Base-by-base conservation (phyloP, 106 monocot species). In the Acorus gramineus region DNA sequence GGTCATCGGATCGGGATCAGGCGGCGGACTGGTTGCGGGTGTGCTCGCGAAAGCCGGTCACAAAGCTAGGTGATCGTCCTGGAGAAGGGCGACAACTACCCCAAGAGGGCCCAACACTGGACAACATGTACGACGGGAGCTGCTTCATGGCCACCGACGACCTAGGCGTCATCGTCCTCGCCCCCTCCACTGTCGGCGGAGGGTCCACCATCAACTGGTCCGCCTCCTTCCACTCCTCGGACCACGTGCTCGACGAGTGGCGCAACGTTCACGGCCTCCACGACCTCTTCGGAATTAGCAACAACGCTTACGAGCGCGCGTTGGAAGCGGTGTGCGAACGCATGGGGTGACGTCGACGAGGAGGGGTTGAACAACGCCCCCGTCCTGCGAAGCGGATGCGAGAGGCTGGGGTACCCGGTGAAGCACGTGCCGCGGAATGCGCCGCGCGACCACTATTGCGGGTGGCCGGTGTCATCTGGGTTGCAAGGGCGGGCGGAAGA, bases 401-500 rank as follows among this genome's bases (percentile, higher is more conserved):
- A n/a, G 2, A 73, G 77, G 65, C 69, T 92, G n/a, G 87, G 87
- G 6, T 82, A 82, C 44, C 69, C 65, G 0, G 87, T 87, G 7
- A 7, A 53, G 3, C 60, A 67, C 70, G 68, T 87, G 6, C 75
- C 84, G 48, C 51, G 79, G 11, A 92, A 92, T 44, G 57, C 84
- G 2, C 69, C 77, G 48, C 47, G 45, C 8, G 77, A 82, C 62
- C 92, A 92, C 62, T 14, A 78, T 77, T 92, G 92, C 61, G 92
- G 92, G 7, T 80, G 92, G n/a, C n/a, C n/a, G n/a, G 84, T 87
- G 87, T 57, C 70, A 77, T 61, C 82, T 87, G 28, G 92, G 92
- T 0, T 92, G 91, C 68, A 79, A 48, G 53, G 73, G 80, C 42
- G 84, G 87, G 4, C 14, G 47, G 42, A 92, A 92, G 75, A 68